Conservation (phyloP, 148 eudicot genomes). For the Gaultheria prostrata region DNA sequence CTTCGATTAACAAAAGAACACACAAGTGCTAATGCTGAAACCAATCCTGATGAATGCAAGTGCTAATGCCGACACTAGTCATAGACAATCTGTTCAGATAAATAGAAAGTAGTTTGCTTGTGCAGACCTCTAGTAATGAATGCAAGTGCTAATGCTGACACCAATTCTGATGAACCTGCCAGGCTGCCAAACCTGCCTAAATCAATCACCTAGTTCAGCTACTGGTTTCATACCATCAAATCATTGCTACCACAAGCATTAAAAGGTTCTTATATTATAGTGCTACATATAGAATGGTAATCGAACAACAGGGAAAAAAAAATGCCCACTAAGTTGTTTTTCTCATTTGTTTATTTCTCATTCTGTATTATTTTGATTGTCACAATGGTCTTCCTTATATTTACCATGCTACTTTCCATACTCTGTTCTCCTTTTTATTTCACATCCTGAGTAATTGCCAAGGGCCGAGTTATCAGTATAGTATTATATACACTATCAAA, state of each 20-base stretch:
- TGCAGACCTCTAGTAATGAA: not conserved
- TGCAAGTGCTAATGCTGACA: not conserved
- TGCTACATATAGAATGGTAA: not conserved
- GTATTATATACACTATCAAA: not conserved
- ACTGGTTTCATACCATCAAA: not conserved
- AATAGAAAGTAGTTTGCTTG: not conserved
- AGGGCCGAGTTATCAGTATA: not conserved
- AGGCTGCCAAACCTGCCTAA: not conserved
- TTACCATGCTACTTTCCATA: not conserved
- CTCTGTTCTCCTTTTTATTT: not conserved
- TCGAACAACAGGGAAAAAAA: not conserved
- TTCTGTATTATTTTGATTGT: not conserved
- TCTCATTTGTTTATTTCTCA: not conserved
- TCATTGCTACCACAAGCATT: not conserved
- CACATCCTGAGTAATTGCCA: not conserved
- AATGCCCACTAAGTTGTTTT: not conserved
- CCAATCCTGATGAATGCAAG: no score
- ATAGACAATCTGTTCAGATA: no score
- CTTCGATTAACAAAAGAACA: no score
- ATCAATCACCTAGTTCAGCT: not conserved
- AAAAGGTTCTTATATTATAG: not conserved
- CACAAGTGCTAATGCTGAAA: no score
- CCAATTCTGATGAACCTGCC: not conserved
- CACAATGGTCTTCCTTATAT: not conserved
- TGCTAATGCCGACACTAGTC: no score